Percentiles rank a stretch among this genome's conserved stretches.
phyloP scores from a whole-genome alignment of 371 early-diverging fungal species.

The Cokeromyces recurvatus region DNA sequence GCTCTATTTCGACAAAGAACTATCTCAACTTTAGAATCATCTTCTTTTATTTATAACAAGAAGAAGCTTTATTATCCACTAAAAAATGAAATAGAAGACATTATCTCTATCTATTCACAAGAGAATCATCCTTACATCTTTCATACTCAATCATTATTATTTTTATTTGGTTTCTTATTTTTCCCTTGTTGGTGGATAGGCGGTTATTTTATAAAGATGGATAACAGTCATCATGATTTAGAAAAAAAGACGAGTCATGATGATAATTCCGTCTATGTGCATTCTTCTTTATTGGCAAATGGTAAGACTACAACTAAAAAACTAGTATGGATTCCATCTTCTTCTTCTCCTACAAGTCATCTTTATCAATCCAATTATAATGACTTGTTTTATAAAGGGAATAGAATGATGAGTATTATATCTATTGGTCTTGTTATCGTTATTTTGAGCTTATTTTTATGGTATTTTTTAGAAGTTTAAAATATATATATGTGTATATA shows the following conservation, averaged over 20 bases:
- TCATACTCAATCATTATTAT: slow-evolving; percentile 37
- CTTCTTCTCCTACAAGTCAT: slow-evolving; percentile 1
- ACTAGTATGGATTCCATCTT: too few relatives aligned
- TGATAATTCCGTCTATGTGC: too few relatives aligned
- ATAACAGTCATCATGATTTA: background rate
- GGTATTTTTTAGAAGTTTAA: background rate
- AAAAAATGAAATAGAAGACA: too few relatives aligned
- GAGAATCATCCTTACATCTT: too few relatives aligned
- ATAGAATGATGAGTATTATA: slow-evolving; percentile 19
- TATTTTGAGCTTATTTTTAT: background rate
- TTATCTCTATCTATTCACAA: too few relatives aligned
- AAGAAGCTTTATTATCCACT: too few relatives aligned
- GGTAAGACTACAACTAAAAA: too few relatives aligned
- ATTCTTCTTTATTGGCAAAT: slow-evolving; percentile 13
- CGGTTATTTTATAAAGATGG: slow-evolving; percentile 10
- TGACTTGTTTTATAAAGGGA: slow-evolving; percentile 4
- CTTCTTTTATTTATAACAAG: too few relatives aligned
- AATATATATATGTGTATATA: too few relatives aligned
- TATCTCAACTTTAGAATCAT: too few relatives aligned
- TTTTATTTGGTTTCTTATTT: slow-evolving; percentile 38
- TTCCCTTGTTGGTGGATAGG: slow-evolving; percentile 45
- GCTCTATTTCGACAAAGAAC: too few relatives aligned
- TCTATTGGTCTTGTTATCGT: slow-evolving; percentile 13
- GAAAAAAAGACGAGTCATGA: slow-evolving; percentile 1
- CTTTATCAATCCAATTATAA: background rate